Evolutionary conservation across 2,329 filamentous ascomycete species (phyloP), one percentile per base, ranked within the genome.

Genomic region (Amylocarpus encephaloides): DNA sequence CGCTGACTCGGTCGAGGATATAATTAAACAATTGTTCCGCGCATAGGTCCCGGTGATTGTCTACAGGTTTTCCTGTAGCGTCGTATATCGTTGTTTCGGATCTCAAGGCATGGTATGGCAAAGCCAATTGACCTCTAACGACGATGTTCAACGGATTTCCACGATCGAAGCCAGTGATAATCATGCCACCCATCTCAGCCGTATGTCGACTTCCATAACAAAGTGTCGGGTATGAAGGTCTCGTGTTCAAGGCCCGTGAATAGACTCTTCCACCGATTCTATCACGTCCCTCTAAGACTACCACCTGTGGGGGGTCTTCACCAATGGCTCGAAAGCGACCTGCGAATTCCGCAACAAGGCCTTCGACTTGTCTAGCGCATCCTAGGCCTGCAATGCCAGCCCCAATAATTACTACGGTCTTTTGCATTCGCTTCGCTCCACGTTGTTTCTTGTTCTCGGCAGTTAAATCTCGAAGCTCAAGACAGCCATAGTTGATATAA

Each of bases 161-260:
- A 58, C 88, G 82, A 59, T 97, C 90, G 66, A 97, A 98, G 0
- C 93, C 93, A 32, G 94, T 96, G 54, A 98, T 90, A 53, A 98
- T 97, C 76, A 98, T 95, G 49, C 92, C 93, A 26, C 93, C 93
- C 83, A 96, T 94, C 67, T 98, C 93, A 30, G 89, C 93, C 16
- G 91, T 97, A 63, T 85, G 86, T 45, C 81, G 73, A 54, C 75
- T 78, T 7, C 73, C 76, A 70, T 78, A 66, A 76, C 79, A 52
- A 9, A 67, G 69, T 73, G 62, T 65, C 74, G 70, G 64, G 73
- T 68, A 66, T 78, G 67, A 72, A 85, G 71, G 72, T 82, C 76
- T 73, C 71, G 72, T 53, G 84, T 61, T 72, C 55, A 85, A 77
- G 19, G 77, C 70, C 47, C 79, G 89, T 47, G 93, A 98, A 69